Conservation (phyloP, 305 asterid genomes). For the Caryopteris hybrid region DNA sequence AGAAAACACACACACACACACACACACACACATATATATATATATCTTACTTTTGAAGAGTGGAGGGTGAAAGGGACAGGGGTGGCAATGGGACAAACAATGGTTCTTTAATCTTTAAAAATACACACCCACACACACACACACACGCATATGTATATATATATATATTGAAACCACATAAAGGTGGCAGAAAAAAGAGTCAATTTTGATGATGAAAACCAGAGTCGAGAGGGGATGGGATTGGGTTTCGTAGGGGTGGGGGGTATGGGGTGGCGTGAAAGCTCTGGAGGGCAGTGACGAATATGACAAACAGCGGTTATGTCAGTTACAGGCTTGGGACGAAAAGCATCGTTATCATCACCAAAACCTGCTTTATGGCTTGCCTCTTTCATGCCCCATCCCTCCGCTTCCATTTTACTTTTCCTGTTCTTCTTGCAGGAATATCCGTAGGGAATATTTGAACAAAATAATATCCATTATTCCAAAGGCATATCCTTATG, state of each 20-base stretch:
- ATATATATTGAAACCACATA: not conserved
- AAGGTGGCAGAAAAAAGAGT: not conserved
- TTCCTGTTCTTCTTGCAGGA: no score
- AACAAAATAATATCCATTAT: not conserved
- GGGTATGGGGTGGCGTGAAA: not conserved
- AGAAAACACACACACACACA: no score
- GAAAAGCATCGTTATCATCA: not conserved
- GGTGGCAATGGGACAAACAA: not conserved
- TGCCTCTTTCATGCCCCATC: no score
- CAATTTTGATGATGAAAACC: no score
- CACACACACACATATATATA: no score
- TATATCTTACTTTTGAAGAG: not conserved
- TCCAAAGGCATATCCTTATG: not conserved
- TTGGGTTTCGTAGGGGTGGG: no score
- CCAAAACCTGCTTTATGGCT: no score
- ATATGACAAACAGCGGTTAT: slow-evolving; percentile 8
- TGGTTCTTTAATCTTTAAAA: not conserved
- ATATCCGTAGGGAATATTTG: not conserved
- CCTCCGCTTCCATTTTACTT: no score
- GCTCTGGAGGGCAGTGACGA: not conserved
- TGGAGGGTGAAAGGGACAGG: not conserved
- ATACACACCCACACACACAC: not conserved
- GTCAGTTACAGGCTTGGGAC: slow-evolving; percentile 16
- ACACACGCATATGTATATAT: not conserved
- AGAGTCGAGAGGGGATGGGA: no score